A percentile compares a stretch with the other conserved stretches of the same genome.
phyloP scores from a whole-genome alignment of 1,139 yeast species.

The Geotrichum macrosporum region DNA sequence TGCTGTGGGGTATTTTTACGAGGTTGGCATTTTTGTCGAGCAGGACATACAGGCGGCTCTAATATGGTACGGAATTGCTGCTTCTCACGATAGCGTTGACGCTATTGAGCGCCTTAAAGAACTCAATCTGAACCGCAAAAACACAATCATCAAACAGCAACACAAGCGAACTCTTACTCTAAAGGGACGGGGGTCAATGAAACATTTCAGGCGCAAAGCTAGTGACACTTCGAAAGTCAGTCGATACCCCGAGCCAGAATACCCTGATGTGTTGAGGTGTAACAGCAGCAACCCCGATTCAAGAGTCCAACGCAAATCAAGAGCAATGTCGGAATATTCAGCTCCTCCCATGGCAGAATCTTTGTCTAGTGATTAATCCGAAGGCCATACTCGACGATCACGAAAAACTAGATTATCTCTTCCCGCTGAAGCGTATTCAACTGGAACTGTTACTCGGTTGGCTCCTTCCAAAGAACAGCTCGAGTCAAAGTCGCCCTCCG shows the following conservation, averaged over 20 bases:
- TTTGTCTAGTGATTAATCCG: neutral
- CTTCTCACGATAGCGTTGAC: constrained; percentile 35
- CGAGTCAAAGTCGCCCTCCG: neutral
- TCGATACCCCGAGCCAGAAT: constrained; percentile 14
- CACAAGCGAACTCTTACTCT: constrained; percentile 30
- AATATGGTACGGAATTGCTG: constrained; percentile 35
- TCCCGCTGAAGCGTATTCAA: constrained; percentile 8
- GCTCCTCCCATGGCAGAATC: neutral
- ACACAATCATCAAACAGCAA: constrained; percentile 29
- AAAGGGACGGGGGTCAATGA: constrained; percentile 30
- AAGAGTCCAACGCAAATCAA: no score
- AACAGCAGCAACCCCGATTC: constrained; percentile 13
- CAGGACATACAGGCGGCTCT: constrained; percentile 33
- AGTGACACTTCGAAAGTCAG: constrained; percentile 4
- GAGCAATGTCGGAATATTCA: constrained; percentile 4
- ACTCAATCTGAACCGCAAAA: constrained; percentile 22
- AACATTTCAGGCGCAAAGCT: constrained; percentile 22
- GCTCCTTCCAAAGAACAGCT: constrained; percentile 7
- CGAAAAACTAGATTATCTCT: constrained; percentile 11
- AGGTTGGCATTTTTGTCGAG: constrained; percentile 40
- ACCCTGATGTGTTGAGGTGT: constrained; percentile 17
- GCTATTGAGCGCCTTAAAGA: constrained; percentile 35
- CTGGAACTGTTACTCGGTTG: constrained; percentile 1
- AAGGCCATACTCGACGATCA: neutral
- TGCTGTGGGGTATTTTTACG: constrained; percentile 42